Evolutionary conservation across 345 rosid species (phyloP), one percentile per base, ranked within the genome.

Genomic region (Turnera subulata): DNA sequence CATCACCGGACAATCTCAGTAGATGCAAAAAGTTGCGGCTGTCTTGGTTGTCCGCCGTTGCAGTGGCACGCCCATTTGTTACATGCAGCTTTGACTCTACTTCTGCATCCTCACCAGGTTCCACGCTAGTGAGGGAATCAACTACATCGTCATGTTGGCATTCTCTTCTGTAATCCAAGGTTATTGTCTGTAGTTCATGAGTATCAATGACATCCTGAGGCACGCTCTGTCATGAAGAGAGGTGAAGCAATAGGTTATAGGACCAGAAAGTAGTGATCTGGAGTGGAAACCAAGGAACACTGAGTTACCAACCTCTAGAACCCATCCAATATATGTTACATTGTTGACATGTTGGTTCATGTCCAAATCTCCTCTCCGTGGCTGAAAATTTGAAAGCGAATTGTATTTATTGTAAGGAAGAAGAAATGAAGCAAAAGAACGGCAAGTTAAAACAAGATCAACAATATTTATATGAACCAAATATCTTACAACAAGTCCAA

Each of bases 271-370:
- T 12, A 33, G 20, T 15, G 48, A 56, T 24, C 35, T 18, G 61
- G 21, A 5, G 54, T 22, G 16, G 42, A 51, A 46, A 20, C 17
- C 39, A 23, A 50, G 10, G 40, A 39, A 46, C 21, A 14, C 23
- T 12, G 16, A 47, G 56, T 23, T 50, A 76, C 81, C 23, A 64
- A 91, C 97, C 96, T 92, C 97, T 10, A 89, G 88, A 59, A 84
- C 82, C 98, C 98, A 92, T 65, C 95, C 91, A 6, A 92, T 83
- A 64, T 89, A 89, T 61, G 97, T 59, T 50, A 92, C 97, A 37
- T 92, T 86, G 58, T 92, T 89, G 46, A 89, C 98, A 55, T 89
- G 97, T 60, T 92, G 97, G 67, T 92, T 92, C 98, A 92, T 92
- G 78, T 92, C 98, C 44, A 92, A 81, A 78, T 92, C 98, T 52